These are phyloP conservation scores for Corynespora cassiicola DNA, from an alignment of 2,329 filamentous ascomycete genomes.

Conservation along the genomic window DNA sequence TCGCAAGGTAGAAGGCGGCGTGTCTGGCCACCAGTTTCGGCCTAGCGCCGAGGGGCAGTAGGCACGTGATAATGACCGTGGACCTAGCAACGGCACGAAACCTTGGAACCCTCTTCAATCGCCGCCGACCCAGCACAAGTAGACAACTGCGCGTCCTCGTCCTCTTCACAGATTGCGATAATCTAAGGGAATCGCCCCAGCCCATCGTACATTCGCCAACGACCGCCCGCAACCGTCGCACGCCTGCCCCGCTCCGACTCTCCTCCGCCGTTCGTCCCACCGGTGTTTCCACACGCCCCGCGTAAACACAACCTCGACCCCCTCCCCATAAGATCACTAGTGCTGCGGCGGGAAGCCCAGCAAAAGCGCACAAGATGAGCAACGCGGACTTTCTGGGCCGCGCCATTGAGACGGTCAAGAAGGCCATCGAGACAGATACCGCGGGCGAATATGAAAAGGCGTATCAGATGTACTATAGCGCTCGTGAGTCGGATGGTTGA, in stretches of 20 bases:
- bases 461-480: slow-evolving; percentile 93
- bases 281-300: slow-evolving; percentile 17
- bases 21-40: slow-evolving; percentile 25
- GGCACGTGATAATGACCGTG: slow-evolving; percentile 5
- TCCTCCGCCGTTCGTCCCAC: slow-evolving; percentile 1
- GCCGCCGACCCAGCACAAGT: no score
- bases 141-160: no score
- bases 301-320: slow-evolving; percentile 7
- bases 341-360: slow-evolving; percentile 12
- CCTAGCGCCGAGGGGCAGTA: slow-evolving; percentile 22
- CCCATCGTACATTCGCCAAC: no score
- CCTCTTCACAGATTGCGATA: no score
- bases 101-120: slow-evolving; percentile 3
- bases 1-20: slow-evolving; percentile 31
- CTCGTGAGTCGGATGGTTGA: slow-evolving; percentile 50
- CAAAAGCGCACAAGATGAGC: slow-evolving; percentile 69
- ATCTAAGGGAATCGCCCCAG: no score
- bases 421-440: slow-evolving; percentile 95
- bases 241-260: slow-evolving; percentile 7
- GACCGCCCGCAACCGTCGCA: slow-evolving; percentile 15
- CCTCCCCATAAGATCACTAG: slow-evolving; percentile 1
- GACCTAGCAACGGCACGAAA: slow-evolving; percentile 19
- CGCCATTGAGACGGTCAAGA: slow-evolving; percentile 95
- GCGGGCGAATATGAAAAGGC: slow-evolving; percentile 96
- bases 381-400: slow-evolving; percentile 96